phyloP scores from a whole-genome alignment of 2,329 filamentous ascomycete genomes.

The Exophiala viscosa region DNA sequence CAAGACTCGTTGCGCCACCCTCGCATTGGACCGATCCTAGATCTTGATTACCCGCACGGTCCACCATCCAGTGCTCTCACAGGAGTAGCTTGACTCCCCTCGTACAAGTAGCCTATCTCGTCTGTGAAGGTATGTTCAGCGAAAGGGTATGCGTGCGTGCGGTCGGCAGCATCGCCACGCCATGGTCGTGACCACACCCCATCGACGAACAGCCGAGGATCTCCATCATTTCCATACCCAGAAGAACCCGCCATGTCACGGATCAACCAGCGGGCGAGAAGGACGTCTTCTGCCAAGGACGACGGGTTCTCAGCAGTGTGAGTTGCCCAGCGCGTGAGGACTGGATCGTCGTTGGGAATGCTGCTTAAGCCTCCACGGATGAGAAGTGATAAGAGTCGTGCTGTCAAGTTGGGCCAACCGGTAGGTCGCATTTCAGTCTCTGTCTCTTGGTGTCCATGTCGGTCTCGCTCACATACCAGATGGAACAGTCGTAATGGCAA shows the following conservation, averaged over 20 bases:
- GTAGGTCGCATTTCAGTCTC: no score
- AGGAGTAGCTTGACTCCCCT: neutral
- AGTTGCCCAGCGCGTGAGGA: slow-evolving; percentile 22
- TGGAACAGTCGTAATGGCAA: slow-evolving; percentile 24
- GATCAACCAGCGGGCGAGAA: slow-evolving; percentile 16
- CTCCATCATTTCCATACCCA: neutral
- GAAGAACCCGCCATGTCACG: slow-evolving; percentile 16
- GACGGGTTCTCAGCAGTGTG: neutral
- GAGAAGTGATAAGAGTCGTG: slow-evolving; percentile 14
- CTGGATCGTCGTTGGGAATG: slow-evolving; percentile 19
- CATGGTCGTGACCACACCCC: neutral
- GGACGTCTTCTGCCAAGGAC: neutral
- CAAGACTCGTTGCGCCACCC: no score
- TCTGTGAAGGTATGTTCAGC: neutral
- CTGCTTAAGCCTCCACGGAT: slow-evolving; percentile 16
- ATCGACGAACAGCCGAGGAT: slow-evolving; percentile 1
- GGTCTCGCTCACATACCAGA: slow-evolving; percentile 7
- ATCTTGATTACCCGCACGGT: no score
- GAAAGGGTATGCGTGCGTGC: neutral
- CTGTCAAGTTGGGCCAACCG: neutral
- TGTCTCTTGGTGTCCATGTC: neutral
- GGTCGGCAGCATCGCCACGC: neutral
- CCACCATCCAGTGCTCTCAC: no score
- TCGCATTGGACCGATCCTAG: no score
- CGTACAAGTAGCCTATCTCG: slow-evolving; percentile 5